Base-by-base conservation (phyloP, 768 basidiomycete genomes). In the Russula earlei region DNA sequence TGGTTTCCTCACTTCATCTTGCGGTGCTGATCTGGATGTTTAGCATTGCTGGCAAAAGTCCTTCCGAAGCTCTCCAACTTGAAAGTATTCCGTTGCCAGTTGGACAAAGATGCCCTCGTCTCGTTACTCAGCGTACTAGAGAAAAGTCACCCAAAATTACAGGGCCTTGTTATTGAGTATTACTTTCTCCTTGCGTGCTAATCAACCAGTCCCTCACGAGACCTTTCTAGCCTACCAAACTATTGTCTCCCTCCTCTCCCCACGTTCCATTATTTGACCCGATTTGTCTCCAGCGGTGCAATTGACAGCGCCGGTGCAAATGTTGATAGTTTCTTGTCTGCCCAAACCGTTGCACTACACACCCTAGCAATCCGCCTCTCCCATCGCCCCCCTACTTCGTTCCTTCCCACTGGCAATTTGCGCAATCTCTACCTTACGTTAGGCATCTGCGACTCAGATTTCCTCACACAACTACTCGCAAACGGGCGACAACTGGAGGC, bases 401-500 rank as follows among this genome's bases (percentile, higher is more conserved):
- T 69, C 31, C 70, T 85, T 50, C 77, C 77, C 20, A 72, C 84
- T 48, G 78, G 82, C 27, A 81, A 86, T 66, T 75, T 87, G 37
- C 82, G 83, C 5, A 73, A 76, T 49, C 75, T 87, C 56, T 72
- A 80, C 59, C 72, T 76, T 2, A 82, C 84, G 8, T 72, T 75
- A 58, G 75, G 84, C 65, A 75, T 79, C 0, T 60, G 70, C 1
- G 75, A 75, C 46, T 72, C 74, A 0, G 74, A 78, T 25, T 74
- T 76, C 1, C 76, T 87, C 59, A 71, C 77, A 7, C 81, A 83
- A 52, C 77, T 88, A 46, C 73, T 88, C 17, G 66, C 69, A 1
- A 72, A 81, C 58, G 84, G 83, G 2, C 73, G 77, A 19, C 84
- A 86, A 63, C 72, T 87, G 19, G 83, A 87, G 65, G 76, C 73